phyloP scores from a whole-genome alignment of 768 basidiomycete genomes.

The Cubamyces lactineus region DNA sequence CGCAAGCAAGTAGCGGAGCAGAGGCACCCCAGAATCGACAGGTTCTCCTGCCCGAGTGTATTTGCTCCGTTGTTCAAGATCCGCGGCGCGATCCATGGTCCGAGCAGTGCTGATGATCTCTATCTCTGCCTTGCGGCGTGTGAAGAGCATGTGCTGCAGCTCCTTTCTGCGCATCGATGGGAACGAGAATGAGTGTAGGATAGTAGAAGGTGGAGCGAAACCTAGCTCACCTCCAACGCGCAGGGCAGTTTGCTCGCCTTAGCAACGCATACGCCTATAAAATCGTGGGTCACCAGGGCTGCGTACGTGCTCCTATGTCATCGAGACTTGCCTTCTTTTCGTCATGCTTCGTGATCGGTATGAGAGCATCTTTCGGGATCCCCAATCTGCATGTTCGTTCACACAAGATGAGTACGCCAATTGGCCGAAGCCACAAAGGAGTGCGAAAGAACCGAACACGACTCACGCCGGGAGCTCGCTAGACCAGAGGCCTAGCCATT shows the following conservation, averaged over 20 bases:
- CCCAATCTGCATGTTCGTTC: slow-evolving; percentile 49
- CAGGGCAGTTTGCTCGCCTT: slow-evolving; percentile 51
- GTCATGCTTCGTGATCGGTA: slow-evolving; percentile 73
- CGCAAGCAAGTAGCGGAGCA: slow-evolving; percentile 32
- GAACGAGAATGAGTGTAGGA: neutral
- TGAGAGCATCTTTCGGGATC: slow-evolving; percentile 59
- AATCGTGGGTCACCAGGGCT: neutral
- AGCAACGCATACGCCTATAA: slow-evolving; percentile 68
- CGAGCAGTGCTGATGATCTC: slow-evolving; percentile 55
- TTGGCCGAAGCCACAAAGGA: neutral
- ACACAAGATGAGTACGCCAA: neutral
- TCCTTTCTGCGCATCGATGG: slow-evolving; percentile 59
- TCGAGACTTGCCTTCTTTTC: slow-evolving; percentile 64
- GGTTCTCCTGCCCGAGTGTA: neutral
- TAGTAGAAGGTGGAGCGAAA: slow-evolving; percentile 2
- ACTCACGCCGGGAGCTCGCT: slow-evolving; percentile 68
- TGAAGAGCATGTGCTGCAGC: slow-evolving; percentile 76
- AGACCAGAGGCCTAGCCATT: slow-evolving; percentile 80
- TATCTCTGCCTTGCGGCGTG: slow-evolving; percentile 91
- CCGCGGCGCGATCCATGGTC: slow-evolving; percentile 5
- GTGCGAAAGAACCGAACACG: neutral
- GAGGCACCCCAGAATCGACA: slow-evolving; percentile 14
- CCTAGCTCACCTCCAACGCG: slow-evolving; percentile 64
- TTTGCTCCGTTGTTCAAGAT: neutral
- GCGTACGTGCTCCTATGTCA: neutral